Evolutionary conservation across 2,329 filamentous ascomycete genomes (phyloP), one percentile per base, ranked within the genome.

Genomic region (Diaporthe capsici): DNA sequence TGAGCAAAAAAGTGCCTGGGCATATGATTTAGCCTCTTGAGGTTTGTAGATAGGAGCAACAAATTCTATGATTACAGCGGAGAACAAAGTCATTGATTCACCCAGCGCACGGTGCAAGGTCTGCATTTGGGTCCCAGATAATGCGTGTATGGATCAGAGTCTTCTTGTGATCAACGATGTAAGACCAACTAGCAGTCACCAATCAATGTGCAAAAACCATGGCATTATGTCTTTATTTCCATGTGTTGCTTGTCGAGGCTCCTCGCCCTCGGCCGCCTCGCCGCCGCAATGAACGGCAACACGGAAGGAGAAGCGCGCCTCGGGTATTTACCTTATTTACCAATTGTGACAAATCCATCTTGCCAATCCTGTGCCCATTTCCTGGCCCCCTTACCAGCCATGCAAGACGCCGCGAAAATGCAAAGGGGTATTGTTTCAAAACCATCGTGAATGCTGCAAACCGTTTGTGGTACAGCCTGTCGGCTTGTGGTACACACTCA

Each of bases 381-480:
- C 37, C 31, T 25, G 28, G 42, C 25, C 65, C 61, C 53, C 13
- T 58, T 47, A 44, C 47, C 53, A 72, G 57, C 44, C 75, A 51
- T 72, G 67, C 55, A 67, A 74, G 72, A 76, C 75, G 55, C 73
- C 71, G 65, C 60, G 63, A 34, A 76, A 75, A 76, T 76, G 75
- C 75, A 76, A 63, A 53, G 49, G 25, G 67, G 58, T 65, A 76
- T 76, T 72, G 60, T 51, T 49, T 57, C 28, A 39, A 67, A 39
- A 55, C 31, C 31, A 72, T 58, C 55, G 53, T 71, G 22, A 55
- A 71, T 39, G 44, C 60, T 42, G 63, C 47, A 60, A 65, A 63
- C n/a, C 25, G 42, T 55, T 55, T 37, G 20, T 73, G 37, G 61
- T 65, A 73, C 47, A 57, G 58, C 71, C 44, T n/a, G 10, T 20